Base-by-base conservation (phyloP, 768 basidiomycete genomes). In the Mycena pura region DNA sequence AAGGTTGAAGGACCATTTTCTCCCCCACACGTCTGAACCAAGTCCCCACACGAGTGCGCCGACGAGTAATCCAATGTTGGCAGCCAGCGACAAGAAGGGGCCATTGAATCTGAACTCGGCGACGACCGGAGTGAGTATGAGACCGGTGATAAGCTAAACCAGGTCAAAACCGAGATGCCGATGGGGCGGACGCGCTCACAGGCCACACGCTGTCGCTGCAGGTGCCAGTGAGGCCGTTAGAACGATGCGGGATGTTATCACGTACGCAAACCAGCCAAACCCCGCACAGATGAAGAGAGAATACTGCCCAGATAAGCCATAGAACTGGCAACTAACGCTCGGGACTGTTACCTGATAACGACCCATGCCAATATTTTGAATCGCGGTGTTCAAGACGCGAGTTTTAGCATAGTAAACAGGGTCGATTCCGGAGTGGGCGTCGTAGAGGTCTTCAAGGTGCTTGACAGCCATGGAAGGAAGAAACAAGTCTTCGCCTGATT, bases 181-280 rank as follows among this genome's bases (percentile, higher is more conserved):
- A n/a, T n/a, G 8, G 31, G 24, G n/a, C 25, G 13, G 22, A n/a
- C 6, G 17, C 45, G 70, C 85, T 60, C 66, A 90, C 88, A 19
- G 88, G 88, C 90, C 89, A 91, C 25, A 89, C 80, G 65, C 86
- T 90, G 67, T 90, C 89, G 17, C 89, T 87, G 68, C n/a, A 45
- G 36, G 15, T 47, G 38, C 48, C 41, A 11, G 13, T 44, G n/a
- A n/a, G n/a, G n/a, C n/a, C n/a, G n/a, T n/a, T n/a, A n/a, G n/a
- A n/a, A n/a, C n/a, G n/a, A n/a, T n/a, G n/a, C n/a, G n/a, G n/a
- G n/a, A n/a, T n/a, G n/a, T n/a, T n/a, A n/a, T n/a, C n/a, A 78
- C 87, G 72, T 71, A 89, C 88, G 87, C 84, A 59, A 90, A 81
- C 89, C 88, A 91, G 50, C 90, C 90, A 73, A 91, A 90, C 2